A percentile compares a stretch with the other conserved stretches of the same genome.
phyloP scores from a whole-genome alignment of 768 basidiomycete species.

The Mycena pura region DNA sequence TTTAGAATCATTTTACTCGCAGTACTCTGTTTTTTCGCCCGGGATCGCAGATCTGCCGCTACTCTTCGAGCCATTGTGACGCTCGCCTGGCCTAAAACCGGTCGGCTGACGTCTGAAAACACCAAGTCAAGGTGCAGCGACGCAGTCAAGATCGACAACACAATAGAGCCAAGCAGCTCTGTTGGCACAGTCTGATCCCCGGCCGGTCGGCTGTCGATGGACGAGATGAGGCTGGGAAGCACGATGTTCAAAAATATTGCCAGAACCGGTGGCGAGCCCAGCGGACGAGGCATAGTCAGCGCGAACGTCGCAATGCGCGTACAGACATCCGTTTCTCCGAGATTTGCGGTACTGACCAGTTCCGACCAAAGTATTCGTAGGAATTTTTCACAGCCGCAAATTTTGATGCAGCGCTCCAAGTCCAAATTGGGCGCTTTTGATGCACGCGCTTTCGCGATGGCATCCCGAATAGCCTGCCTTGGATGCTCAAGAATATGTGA shows the following conservation, averaged over 20 bases:
- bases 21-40: conserved; percentile 53
- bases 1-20: conserved; percentile 64
- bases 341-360: conserved; percentile 55
- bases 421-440: conserved; percentile 72
- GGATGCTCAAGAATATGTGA: conserved; percentile 53
- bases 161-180: conserved; percentile 69
- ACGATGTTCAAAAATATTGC: conserved; percentile 76
- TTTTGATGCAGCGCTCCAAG: conserved; percentile 67
- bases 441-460: conserved; percentile 62
- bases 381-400: conserved; percentile 65
- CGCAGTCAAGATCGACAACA: conserved; percentile 70
- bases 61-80: conserved; percentile 69
- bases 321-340: conserved; percentile 67
- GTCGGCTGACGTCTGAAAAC: conserved; percentile 54
- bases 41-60: conserved; percentile 59
- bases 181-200: conserved; percentile 62
- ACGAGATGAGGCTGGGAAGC: conserved; percentile 64
- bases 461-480: conserved; percentile 60
- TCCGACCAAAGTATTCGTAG: conserved; percentile 75
- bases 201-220: conserved; percentile 59
- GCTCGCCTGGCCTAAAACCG: conserved; percentile 67
- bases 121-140: conserved; percentile 78
- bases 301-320: conserved; percentile 72
- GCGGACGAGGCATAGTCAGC: conserved; percentile 64
- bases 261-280: conserved; percentile 64